These are phyloP conservation scores for Pseudognaphalium luteoalbum DNA, from an alignment of 129 eudicot species.

Conservation along the genomic window DNA sequence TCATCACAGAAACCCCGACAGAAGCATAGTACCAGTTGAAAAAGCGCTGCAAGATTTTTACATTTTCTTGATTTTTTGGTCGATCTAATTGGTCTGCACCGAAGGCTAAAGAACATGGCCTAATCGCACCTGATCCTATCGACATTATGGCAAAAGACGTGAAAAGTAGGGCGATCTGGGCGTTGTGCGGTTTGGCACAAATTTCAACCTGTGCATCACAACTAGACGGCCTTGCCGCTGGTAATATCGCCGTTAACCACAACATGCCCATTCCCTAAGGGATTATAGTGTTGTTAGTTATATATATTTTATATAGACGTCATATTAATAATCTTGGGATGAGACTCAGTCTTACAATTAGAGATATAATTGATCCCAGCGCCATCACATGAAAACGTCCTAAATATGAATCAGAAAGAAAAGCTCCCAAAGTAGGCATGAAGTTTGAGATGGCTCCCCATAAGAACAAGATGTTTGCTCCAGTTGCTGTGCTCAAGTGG, in stretches of 20 bases:
- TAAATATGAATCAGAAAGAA: slow-evolving; percentile 60
- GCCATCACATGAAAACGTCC: slow-evolving; percentile 64
- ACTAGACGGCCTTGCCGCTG: slow-evolving; percentile 36
- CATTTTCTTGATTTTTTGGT: slow-evolving; percentile 54
- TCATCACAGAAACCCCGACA: slow-evolving; percentile 52
- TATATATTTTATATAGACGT: not conserved
- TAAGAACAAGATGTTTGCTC: slow-evolving; percentile 49
- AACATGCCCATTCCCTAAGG: slow-evolving; percentile 45
- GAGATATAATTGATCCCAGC: slow-evolving; percentile 38
- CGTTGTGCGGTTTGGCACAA: slow-evolving; percentile 37
- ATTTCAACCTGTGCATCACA: slow-evolving; percentile 25
- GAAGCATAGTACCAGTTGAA: slow-evolving; percentile 79
- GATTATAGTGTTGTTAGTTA: slow-evolving; percentile 1
- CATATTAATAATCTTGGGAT: not conserved
- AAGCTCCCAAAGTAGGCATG: slow-evolving; percentile 74
- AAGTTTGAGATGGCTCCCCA: slow-evolving; percentile 62
- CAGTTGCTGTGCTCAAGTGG: slow-evolving; percentile 44
- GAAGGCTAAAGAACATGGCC: slow-evolving; percentile 71
- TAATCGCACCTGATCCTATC: slow-evolving; percentile 58
- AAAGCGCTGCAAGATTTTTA: slow-evolving; percentile 48
- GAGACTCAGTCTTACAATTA: slow-evolving; percentile 36
- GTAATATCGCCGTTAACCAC: slow-evolving; percentile 57
- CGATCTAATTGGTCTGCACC: slow-evolving; percentile 76
- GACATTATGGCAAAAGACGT: slow-evolving; percentile 55
- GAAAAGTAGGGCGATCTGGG: slow-evolving; percentile 52